Base-by-base conservation (phyloP, 768 basidiomycete genomes). In the Termitomyces eurrhizus region DNA sequence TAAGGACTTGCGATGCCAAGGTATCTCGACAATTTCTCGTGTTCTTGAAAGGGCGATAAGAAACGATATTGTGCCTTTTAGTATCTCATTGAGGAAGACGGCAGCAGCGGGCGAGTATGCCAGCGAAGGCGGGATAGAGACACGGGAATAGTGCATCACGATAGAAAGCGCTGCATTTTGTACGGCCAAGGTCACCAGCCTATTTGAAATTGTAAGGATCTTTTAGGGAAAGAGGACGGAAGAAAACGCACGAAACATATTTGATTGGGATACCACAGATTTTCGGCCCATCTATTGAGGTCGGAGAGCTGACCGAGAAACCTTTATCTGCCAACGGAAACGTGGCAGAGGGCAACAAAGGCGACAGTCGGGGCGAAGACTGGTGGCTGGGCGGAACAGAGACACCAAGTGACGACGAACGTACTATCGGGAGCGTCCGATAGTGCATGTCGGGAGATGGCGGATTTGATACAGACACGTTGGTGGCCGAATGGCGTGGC, bases 91-190 rank as follows among this genome's bases (percentile, higher is more conserved):
- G 66, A 98, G 77, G 36, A 99, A 83, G 32, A 99, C 95, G 26
- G 97, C 97, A 0, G 93, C 83, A 1, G 96, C 95, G 1, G 97
- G 93, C 0, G 93, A 97, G 74, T 99, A 99, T 1, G 92, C 78
- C 36, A 89, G 80, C 45, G 88, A 78, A 2, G 89, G 77, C 8
- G 93, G 85, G 0, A 84, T 90, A 2, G 92, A 90, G 60, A 94
- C 89, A 61, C 97, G 86, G n/a, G 97, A 98, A 75, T 98, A 93
- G 78, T 98, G 95, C 92, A 99, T 96, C 65, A 98, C 92, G 69
- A 99, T 94, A 56, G 95, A 95, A 52, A 99, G 79, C 11, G 92
- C 87, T 35, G 93, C 93, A 75, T 98, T 98, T 78, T 99, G 96
- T 3, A 96, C 88, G 5, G 93, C 93, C 53, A 95, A 84, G 18